phyloP scores from a whole-genome alignment of 495 filamentous ascomycete species.

The Recurvomyces mirabilis region DNA sequence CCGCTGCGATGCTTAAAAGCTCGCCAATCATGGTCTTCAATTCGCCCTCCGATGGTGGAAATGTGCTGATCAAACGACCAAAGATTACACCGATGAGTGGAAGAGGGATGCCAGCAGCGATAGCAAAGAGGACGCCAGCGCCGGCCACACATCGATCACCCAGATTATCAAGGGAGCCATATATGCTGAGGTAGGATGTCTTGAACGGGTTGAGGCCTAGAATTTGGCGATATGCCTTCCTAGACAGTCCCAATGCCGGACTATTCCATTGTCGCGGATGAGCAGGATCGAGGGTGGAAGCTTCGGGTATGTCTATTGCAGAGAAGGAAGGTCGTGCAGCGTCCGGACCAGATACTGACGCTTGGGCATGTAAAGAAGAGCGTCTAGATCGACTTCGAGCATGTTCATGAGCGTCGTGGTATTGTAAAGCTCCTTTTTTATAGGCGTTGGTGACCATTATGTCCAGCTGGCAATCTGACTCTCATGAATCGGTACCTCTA shows the following conservation, averaged over 20 bases:
- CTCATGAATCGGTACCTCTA: too few species aligned
- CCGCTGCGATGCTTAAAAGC: constrained; percentile 29
- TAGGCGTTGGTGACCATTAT: too few species aligned
- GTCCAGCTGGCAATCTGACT: too few species aligned
- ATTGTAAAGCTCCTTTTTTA: too few species aligned
- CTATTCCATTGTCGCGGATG: constrained; percentile 12
- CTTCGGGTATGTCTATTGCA: too few species aligned
- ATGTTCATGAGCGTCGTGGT: too few species aligned
- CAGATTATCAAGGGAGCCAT: constrained; percentile 24
- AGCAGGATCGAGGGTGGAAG: constrained; percentile 12
- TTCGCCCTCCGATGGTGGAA: constrained; percentile 32
- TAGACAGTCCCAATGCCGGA: not conserved
- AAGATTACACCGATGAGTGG: constrained; percentile 38
- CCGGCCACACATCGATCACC: constrained; percentile 18
- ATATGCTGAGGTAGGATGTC: constrained; percentile 30
- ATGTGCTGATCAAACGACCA: constrained; percentile 33
- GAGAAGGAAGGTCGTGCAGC: too few species aligned
- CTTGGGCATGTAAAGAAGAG: too few species aligned
- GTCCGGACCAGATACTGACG: too few species aligned
- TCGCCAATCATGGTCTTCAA: constrained; percentile 25
- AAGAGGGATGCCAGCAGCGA: constrained; percentile 33
- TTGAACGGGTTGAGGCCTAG: constrained; percentile 27
- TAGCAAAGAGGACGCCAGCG: constrained; percentile 25
- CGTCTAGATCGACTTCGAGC: too few species aligned
- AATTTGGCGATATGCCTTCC: constrained; percentile 17